Conservation (phyloP, 139 green algal genomes). For the Chlorella sp. region DNA sequence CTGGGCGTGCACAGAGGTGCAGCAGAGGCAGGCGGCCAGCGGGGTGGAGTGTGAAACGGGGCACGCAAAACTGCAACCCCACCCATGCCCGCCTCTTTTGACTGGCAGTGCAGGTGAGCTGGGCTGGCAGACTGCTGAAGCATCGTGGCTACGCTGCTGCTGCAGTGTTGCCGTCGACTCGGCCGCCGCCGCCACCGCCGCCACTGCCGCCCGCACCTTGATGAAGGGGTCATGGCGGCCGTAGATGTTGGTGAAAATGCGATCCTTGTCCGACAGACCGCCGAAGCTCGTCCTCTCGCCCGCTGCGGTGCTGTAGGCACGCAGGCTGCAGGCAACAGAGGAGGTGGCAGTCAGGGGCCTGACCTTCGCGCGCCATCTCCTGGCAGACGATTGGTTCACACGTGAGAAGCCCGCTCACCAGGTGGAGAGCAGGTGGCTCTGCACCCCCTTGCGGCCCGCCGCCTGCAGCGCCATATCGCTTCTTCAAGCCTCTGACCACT, state of each 20-base stretch:
- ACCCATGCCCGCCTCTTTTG: too few relatives aligned
- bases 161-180: neutral
- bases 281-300: slow-evolving; percentile 57
- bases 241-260: slow-evolving; percentile 99
- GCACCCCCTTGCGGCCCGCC: slow-evolving; percentile 10
- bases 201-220: slow-evolving; percentile 60
- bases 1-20: neutral
- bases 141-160: neutral
- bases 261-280: slow-evolving; percentile 91
- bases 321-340: slow-evolving; percentile 30
- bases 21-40: neutral
- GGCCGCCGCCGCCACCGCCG: neutral
- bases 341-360: neutral
- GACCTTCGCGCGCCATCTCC: neutral
- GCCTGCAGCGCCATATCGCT: neutral
- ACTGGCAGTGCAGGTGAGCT: too few relatives aligned
- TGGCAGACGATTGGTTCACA: neutral
- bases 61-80: neutral
- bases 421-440: slow-evolving; percentile 26
- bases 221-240: slow-evolving; percentile 89
- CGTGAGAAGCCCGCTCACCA: neutral
- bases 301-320: slow-evolving; percentile 32
- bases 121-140: too few relatives aligned
- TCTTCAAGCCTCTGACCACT: neutral
- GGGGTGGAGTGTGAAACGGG: neutral